Percentiles rank a stretch among this genome's conserved stretches.
phyloP scores from a whole-genome alignment of 1,139 yeast genomes.

The Kluyveromyces sp. region DNA sequence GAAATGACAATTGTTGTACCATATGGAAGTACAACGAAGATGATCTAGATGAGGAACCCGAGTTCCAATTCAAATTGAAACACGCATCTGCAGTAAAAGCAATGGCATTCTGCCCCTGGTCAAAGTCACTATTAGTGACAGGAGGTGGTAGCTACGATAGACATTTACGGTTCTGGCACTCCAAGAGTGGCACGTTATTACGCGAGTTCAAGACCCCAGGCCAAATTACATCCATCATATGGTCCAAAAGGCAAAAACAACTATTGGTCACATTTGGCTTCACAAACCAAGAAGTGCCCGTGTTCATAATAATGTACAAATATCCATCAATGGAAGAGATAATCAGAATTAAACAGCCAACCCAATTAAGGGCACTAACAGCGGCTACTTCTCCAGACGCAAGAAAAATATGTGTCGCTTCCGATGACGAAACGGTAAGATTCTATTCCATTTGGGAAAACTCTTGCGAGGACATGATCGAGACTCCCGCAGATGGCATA shows the following conservation, averaged over 20 bases:
- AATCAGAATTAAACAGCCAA: constrained; percentile 44
- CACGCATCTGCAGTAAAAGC: constrained; percentile 82
- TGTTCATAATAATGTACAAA: constrained; percentile 47
- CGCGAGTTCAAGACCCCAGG: constrained; percentile 49
- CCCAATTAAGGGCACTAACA: constrained; percentile 53
- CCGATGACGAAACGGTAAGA: constrained; percentile 69
- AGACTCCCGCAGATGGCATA: constrained; percentile 36
- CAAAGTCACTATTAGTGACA: constrained; percentile 61
- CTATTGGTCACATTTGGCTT: constrained; percentile 78
- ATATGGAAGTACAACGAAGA: constrained; percentile 52
- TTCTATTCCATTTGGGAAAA: constrained; percentile 64
- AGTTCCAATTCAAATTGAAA: constrained; percentile 38
- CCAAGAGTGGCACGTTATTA: constrained; percentile 63
- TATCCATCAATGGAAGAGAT: constrained; percentile 56
- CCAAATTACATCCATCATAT: constrained; percentile 70
- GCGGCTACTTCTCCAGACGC: constrained; percentile 61
- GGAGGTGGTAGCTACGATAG: constrained; percentile 80
- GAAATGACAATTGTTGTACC: constrained; percentile 63
- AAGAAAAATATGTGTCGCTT: constrained; percentile 57
- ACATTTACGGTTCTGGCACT: constrained; percentile 71
- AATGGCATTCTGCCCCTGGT: constrained; percentile 74
- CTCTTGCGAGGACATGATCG: constrained; percentile 30
- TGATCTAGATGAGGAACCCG: constrained; percentile 31
- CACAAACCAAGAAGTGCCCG: constrained; percentile 44
- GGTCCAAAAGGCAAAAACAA: constrained; percentile 62